Evolutionary conservation across 2,329 filamentous ascomycete species (phyloP).

Genomic region (Arachnomyces sp.): DNA sequence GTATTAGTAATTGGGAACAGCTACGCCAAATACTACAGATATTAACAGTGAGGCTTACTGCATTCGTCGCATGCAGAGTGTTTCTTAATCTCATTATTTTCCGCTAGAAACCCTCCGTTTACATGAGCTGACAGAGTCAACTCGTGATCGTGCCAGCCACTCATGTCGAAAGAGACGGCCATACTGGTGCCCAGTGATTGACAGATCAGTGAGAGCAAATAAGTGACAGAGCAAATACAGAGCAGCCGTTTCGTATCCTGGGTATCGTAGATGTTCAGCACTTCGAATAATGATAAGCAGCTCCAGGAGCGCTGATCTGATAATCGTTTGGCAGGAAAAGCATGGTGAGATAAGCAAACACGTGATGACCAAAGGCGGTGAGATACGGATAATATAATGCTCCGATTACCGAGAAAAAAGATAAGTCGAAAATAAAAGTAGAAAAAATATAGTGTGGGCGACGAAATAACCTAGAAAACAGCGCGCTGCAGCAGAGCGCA

Average conservation of each 20-base stretch:
- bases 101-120: slow-evolving; percentile 6
- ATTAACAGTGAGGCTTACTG: slow-evolving; percentile 26
- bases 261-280: no score
- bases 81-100: slow-evolving; percentile 27
- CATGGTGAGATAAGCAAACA: no score
- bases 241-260: no score
- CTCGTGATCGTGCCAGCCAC: background rate
- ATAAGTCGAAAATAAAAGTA: background rate
- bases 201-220: no score
- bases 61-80: slow-evolving; percentile 45
- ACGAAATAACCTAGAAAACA: slow-evolving; percentile 6
- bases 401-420: slow-evolving; percentile 8
- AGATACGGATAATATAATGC: slow-evolving; percentile 19
- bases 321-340: no score
- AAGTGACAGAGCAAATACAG: no score
- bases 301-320: no score
- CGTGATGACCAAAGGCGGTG: slow-evolving; percentile 16
- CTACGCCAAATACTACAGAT: background rate
- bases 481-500: slow-evolving; percentile 10
- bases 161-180: background rate
- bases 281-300: no score
- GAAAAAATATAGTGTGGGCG: slow-evolving; percentile 17
- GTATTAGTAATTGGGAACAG: slow-evolving; percentile 8
- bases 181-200: no score
- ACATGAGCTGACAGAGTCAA: slow-evolving; percentile 3